Evolutionary conservation across 768 basidiomycete species (phyloP), one percentile per base, ranked within the genome.

Genomic region (Dacryopinax primogenitus): DNA sequence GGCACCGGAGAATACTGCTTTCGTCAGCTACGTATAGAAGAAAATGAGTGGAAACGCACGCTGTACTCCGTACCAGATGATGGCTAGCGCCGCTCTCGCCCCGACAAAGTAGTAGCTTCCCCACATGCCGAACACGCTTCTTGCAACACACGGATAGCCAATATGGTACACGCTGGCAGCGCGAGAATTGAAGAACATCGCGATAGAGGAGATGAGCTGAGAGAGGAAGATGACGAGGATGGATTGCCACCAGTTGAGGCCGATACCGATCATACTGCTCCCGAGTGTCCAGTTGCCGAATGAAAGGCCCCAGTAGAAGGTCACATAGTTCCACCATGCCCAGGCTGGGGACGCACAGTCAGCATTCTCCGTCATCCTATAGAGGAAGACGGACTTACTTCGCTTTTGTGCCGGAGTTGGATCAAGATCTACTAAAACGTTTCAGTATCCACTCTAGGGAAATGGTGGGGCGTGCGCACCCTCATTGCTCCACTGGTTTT

Each of bases 201-300:
- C 64, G 33, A 66, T 16, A 16, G 45, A 64, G 2, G 66, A 45
- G 13, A 66, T 15, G 13, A 66, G n/a, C 11, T 66, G 66, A 3
- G 67, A 67, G 30, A 63, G 36, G 58, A 68, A 67, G 28, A 67
- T 67, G 13, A 63, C 63, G 33, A 70, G 63, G 4, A 68, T 32
- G 0, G 63, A 66, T 33, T 69, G 62, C 58, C 63, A 69, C 68
- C 68, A 68, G 26, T 51, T 64, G 13, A 68, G 33, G 1, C 69
- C 69, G 26, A 69, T 65, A 7, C 32, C 11, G 28, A 67, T 67
- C 61, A 69, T 67, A 4, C 62, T 63, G 26, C 64, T 65, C 26
- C 51, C 51, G 26, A 58, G 51, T 30, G 51, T 58, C 51, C 51
- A 58, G 51, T 58, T 58, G 51, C 51, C 51, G 26, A 58, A 58